Evolutionary conservation across 306 rosid genomes (phyloP).

Genomic region (Fagus crenata): DNA sequence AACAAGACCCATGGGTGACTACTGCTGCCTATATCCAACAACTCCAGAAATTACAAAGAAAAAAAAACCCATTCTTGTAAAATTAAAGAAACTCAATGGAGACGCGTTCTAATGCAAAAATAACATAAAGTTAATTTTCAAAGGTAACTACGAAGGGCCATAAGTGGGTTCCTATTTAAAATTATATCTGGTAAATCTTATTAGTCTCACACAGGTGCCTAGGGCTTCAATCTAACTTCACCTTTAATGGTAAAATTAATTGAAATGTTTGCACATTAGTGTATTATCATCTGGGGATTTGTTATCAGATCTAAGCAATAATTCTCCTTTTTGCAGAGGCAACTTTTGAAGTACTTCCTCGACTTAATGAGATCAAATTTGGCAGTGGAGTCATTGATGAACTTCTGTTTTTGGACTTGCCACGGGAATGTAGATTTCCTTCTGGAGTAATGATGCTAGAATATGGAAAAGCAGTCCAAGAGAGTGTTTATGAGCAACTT

Average conservation of each 20-base stretch:
- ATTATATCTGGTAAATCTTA: neutral
- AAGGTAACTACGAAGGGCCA: neutral
- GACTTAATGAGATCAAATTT: slow-evolving; percentile 92
- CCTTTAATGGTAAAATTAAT: neutral
- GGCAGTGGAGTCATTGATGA: slow-evolving; percentile 95
- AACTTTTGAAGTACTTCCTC: slow-evolving; percentile 91
- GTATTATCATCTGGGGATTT: slow-evolving; percentile 6
- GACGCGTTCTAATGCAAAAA: neutral
- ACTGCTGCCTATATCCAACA: neutral
- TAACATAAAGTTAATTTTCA: neutral
- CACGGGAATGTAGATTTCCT: slow-evolving; percentile 69
- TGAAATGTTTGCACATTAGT: neutral
- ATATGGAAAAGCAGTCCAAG: slow-evolving; percentile 91
- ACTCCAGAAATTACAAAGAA: neutral
- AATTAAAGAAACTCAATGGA: neutral
- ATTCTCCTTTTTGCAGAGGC: slow-evolving; percentile 64
- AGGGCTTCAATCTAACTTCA: slow-evolving; percentile 5
- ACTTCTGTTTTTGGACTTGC: slow-evolving; percentile 82
- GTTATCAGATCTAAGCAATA: slow-evolving; percentile 16
- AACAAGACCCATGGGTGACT: neutral
- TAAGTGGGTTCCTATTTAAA: neutral
- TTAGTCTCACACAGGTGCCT: neutral
- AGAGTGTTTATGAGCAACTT: slow-evolving; percentile 92
- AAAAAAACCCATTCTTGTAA: neutral
- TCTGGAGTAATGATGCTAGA: slow-evolving; percentile 90